These are phyloP conservation scores for Neopestalotiopsis sp. DNA, from an alignment of 2,329 filamentous ascomycete species.

Conservation along the genomic window DNA sequence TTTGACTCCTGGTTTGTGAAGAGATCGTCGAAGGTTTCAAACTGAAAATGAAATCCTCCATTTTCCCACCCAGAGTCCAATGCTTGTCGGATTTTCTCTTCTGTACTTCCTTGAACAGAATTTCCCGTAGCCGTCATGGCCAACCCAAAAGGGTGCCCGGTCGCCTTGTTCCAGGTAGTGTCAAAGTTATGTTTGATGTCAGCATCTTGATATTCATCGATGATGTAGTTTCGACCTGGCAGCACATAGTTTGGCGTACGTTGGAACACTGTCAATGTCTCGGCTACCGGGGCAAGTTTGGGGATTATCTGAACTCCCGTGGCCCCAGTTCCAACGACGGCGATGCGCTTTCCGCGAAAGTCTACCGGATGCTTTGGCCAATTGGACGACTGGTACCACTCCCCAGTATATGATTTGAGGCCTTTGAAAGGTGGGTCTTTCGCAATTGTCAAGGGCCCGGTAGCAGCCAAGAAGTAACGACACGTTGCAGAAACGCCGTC, in stretches of 20 bases:
- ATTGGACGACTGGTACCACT: slow-evolving; percentile 6
- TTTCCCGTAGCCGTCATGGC: not conserved
- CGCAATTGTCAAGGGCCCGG: not conserved
- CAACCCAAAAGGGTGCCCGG: not conserved
- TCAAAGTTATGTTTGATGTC: slow-evolving; percentile 5
- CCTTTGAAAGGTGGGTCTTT: not conserved
- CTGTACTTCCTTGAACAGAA: not conserved
- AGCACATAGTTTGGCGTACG: slow-evolving; percentile 9
- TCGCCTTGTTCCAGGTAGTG: not conserved
- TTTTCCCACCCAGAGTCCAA: not conserved
- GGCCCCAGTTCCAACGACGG: slow-evolving; percentile 2
- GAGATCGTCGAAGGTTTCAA: slow-evolving; percentile 3
- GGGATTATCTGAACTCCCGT: slow-evolving; percentile 10
- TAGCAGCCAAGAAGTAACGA: slow-evolving; percentile 10
- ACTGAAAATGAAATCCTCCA: not conserved
- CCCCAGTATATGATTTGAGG: slow-evolving; percentile 4
- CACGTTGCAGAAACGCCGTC: not conserved
- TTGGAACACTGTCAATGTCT: slow-evolving; percentile 7
- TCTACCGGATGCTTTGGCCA: not conserved
- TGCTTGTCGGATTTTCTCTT: slow-evolving; percentile 2
- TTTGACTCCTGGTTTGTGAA: not conserved
- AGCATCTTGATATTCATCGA: slow-evolving; percentile 5
- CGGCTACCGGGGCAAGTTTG: slow-evolving; percentile 4
- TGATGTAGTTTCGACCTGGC: slow-evolving; percentile 4
- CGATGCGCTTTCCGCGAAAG: slow-evolving; percentile 7